Percentiles rank a stretch among this genome's conserved stretches.
Evolutionary conservation across 2,329 filamentous ascomycete genomes (phyloP).

Genomic region (Pseudopyricularia cyperi): DNA sequence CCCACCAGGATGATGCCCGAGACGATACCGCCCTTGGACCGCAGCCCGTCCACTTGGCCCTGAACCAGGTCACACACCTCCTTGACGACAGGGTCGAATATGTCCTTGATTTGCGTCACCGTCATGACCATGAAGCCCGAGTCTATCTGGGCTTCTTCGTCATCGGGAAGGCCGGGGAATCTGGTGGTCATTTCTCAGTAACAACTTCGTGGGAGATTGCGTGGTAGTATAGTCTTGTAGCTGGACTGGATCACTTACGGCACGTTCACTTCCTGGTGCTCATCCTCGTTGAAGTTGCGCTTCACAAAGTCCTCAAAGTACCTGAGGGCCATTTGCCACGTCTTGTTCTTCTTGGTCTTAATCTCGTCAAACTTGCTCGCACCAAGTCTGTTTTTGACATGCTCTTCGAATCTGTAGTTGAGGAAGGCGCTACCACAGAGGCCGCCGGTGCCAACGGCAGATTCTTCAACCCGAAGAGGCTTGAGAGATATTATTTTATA

Average conservation of each 20-base stretch:
- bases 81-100: conserved; percentile 64
- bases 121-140: conserved; percentile 65
- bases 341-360: conserved; percentile 65
- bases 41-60: conserved; percentile 52
- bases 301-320: conserved; percentile 83
- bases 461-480: conserved; percentile 63
- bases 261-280: conserved; percentile 64
- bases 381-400: conserved; percentile 56
- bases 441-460: conserved; percentile 65
- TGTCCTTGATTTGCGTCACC: conserved; percentile 54
- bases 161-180: conserved; percentile 63
- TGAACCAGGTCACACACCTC: conserved; percentile 53
- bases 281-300: conserved; percentile 69
- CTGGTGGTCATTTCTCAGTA: conserved; percentile 16
- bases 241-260: conserved; percentile 36
- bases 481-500: conserved; percentile 67
- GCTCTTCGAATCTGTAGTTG: conserved; percentile 71
- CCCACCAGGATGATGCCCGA: conserved; percentile 71
- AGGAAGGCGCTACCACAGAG: conserved; percentile 68
- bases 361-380: conserved; percentile 57
- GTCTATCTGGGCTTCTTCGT: conserved; percentile 62
- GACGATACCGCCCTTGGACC: conserved; percentile 47
- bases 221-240: not conserved
- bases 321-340: conserved; percentile 65
- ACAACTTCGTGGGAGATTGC: not conserved